Evolutionary conservation across 768 basidiomycete genomes (phyloP).

Genomic region (Galerina sulciceps): DNA sequence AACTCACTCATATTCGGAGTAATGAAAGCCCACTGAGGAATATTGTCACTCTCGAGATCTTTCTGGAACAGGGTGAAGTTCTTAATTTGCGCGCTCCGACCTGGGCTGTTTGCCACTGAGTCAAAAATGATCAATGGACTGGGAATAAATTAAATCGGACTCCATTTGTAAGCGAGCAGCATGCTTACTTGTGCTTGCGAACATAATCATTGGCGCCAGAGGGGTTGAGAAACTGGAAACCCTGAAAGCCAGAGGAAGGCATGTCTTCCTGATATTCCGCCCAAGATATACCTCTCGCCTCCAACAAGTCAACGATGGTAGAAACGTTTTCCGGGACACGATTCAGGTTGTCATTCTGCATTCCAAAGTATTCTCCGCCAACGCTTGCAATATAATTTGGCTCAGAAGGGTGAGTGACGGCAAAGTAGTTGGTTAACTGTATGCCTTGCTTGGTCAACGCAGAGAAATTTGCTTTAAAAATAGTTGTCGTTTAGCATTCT

Average conservation of each 20-base stretch:
- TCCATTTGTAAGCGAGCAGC: not conserved
- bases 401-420: conserved; percentile 61
- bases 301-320: conserved; percentile 63
- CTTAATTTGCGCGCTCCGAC: conserved; percentile 48
- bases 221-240: conserved; percentile 35
- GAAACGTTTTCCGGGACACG: conserved; percentile 52
- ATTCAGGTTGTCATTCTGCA: conserved; percentile 43
- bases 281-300: conserved; percentile 62
- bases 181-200: conserved; percentile 34
- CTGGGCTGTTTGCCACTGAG: conserved; percentile 45
- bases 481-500: not conserved
- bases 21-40: conserved; percentile 66
- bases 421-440: conserved; percentile 47
- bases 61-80: conserved; percentile 68
- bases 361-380: conserved; percentile 59
- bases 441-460: conserved; percentile 55
- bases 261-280: conserved; percentile 64
- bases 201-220: conserved; percentile 32
- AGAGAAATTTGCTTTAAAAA: conserved; percentile 29
- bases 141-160: not conserved
- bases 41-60: conserved; percentile 50
- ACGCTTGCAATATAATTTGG: conserved; percentile 59
- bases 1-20: conserved; percentile 57
- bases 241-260: conserved; percentile 52
- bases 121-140: conserved; percentile 54